Base-by-base conservation (phyloP, 805 yeast species). In the Kodamaea sagamina region DNA sequence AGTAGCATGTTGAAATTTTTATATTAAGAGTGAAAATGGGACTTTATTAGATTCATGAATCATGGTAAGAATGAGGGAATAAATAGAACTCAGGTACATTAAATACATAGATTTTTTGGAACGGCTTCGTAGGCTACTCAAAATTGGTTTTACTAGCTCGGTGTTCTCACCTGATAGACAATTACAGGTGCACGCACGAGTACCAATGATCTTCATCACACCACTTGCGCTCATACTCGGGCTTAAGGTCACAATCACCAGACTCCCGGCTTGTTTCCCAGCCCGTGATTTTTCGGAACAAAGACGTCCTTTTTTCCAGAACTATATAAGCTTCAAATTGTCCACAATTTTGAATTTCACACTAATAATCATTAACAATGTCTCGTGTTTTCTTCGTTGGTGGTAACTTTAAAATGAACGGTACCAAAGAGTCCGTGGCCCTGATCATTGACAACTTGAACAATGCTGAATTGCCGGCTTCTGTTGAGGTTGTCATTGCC, bases 381-480 rank as follows among this genome's bases (percentile, higher is more conserved):
- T 83, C 95, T 67, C 86, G 96, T 74, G 80, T 78, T 71, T 93
- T 92, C 77, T 90, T 93, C 71, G 96, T 93, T 65, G 99, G 99
- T 61, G 99, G 99, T 64, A 93, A 93, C 89, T 92, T 93, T 82
- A 93, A 93, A 75, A 84, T 93, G 88, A 93, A 93, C 81, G 99
- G 99, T 67, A 75, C 95, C 65, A 84, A 83, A 73, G 80, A 78
- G 59, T 85, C 93, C 58, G 86, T 93, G 70, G 79, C 81, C 68
- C 72, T 80, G 57, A 90, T 93, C 64, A 84, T 92, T 51, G 90
- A 82, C 53, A 75, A 82, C 74, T 80, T 93, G 65, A 92, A 92
- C 79, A 65, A 71, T 42, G 85, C 95, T 53, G 75, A 79, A 40
- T 74, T 93, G 55, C 86, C 95, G 53, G 61, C 78, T 41, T 74